phyloP scores from a whole-genome alignment of 495 filamentous ascomycete species.

The Hyaloscypha hepaticicola region DNA sequence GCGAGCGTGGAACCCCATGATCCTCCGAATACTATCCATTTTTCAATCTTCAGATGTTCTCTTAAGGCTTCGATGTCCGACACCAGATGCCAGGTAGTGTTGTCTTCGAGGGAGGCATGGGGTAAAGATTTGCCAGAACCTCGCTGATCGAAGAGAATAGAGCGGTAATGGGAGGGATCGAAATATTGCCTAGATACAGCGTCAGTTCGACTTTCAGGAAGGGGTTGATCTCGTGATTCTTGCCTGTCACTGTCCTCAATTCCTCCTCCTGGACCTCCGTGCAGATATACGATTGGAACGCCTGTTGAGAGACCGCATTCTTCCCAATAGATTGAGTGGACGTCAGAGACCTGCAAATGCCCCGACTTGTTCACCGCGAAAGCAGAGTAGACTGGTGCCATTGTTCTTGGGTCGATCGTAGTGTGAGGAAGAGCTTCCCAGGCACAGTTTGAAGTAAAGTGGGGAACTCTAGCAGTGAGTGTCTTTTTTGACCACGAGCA shows the following conservation, averaged over 20 bases:
- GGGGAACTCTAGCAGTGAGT: too few relatives aligned
- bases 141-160: constrained; percentile 48
- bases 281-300: constrained; percentile 42
- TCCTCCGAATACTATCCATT: constrained; percentile 52
- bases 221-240: neutral
- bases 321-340: constrained; percentile 44
- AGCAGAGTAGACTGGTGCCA: constrained; percentile 26
- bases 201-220: neutral
- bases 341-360: constrained; percentile 36
- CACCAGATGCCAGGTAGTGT: constrained; percentile 44
- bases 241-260: constrained; percentile 37
- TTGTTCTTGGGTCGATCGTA: neutral
- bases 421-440: neutral
- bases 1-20: constrained; percentile 48
- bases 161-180: constrained; percentile 44
- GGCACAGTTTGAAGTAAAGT: too few relatives aligned
- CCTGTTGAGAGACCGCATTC: constrained; percentile 43
- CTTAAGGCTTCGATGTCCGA: constrained; percentile 46
- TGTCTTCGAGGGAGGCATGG: constrained; percentile 39
- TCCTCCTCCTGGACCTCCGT: constrained; percentile 45
- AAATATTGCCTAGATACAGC: constrained; percentile 36
- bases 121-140: constrained; percentile 46
- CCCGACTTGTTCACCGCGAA: constrained; percentile 31
- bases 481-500: too few relatives aligned
- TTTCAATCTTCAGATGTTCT: constrained; percentile 39